Base-by-base conservation (phyloP, 352 stramenopile species). In the Pythium plurisporium region DNA sequence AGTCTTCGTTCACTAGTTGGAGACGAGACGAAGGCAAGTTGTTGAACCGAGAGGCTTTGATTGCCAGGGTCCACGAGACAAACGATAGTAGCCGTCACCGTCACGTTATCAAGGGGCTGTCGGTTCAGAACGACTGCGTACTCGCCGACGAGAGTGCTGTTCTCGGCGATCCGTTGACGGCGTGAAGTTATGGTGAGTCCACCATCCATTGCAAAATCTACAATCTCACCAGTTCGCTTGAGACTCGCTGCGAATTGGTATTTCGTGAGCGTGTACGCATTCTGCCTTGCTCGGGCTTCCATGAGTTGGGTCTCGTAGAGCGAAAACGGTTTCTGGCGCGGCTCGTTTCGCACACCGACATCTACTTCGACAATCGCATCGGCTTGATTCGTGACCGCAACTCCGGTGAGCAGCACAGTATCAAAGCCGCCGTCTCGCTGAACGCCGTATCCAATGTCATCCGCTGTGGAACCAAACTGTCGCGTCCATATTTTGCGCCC, bases 111-210 rank as follows among this genome's bases (percentile, higher is more conserved):
- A 0, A 87, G 64, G 4, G 82, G 82, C 26, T 78, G 65, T 5
- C 78, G 76, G 34, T 92, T 92, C 19, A 92, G 54, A 17, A 90
- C 78, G 33, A 92, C 62, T 0, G 66, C 70, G 63, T 89, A 92
- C 41, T 86, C 72, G 8, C 79, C 79, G 2, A 61, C 43, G 8
- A 75, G 51, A 0, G 75, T 46, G 5, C 64, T 69, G 37, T 71
- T 76, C 62, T 92, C 79, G 11, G 64, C 34, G 25, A 89, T 75
- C 0, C 72, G 65, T n/a, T 72, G 64, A 14, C 81, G 59, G 44
- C 75, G 55, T 5, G 77, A 70, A 1, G 73, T 67, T 4, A 90
- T 38, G 2, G 79, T 86, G 3, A 92, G 60, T 0, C 82, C 82
- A 2, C 79, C 82, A 15, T 92, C 76, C 71, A 88, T 87, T 0